Evolutionary conservation across 2,329 filamentous ascomycete species (phyloP), one percentile per base, ranked within the genome.

Genomic region (Colletotrichum cordylinicola): DNA sequence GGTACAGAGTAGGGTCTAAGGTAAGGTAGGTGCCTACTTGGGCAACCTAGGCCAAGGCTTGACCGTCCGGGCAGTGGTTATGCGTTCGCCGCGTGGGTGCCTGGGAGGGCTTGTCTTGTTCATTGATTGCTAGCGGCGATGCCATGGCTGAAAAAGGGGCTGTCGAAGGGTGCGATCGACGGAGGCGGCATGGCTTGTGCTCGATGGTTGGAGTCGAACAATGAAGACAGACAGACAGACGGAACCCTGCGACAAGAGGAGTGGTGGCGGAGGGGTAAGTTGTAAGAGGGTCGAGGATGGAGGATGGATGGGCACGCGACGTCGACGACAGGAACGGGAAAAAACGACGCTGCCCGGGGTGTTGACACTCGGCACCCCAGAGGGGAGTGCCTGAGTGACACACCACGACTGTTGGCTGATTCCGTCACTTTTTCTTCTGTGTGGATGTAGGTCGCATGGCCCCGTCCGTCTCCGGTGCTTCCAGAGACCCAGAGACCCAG

Each of bases 31-130:
- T n/a, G n/a, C 15, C 15, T 43, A 43, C 39, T 18, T 43, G 10
- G 39, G 39, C 39, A 43, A n/a, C 18, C 39, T 67, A 27, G 39
- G 72, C 67, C 70, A 71, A 67, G 72, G 74, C 70, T 74, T 69
- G 64, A 76, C 56, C 74, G 74, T 52, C 64, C 58, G 48, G 74
- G 58, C 70, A 58, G 24, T 70, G 62, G 56, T 74, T 21, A 76
- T 73, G 74, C 74, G 58, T 65, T 52, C 55, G 6, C 18, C 31
- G 37, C 33, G 48, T 43, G 29, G 58, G 55, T 56, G 39, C 10
- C 48, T 70, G 21, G 29, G n/a, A 48, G 43, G 43, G 43, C n/a
- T 21, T 21, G 43, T 48, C 43, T 21, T 48, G 43, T 21, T 48
- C 43, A n/a, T 6, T 48, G 43, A 21, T 39, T 68, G 66, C 66